phyloP scores from a whole-genome alignment of 129 eudicot species.

The carrot (Daucus carota) region DNA sequence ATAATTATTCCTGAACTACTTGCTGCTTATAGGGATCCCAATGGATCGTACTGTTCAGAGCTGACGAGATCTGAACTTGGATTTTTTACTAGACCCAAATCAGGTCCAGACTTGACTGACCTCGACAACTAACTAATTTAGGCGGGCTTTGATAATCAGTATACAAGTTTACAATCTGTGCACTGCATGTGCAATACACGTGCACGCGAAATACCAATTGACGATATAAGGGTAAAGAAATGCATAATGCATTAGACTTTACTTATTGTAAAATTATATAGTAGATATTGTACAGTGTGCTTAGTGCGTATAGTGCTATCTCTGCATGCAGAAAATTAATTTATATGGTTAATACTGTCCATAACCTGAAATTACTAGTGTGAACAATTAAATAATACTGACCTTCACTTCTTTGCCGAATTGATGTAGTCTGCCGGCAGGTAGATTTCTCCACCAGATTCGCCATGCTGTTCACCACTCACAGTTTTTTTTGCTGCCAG shows the following conservation, averaged over 20 bases:
- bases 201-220: background rate
- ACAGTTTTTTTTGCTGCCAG: constrained; percentile 88
- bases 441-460: constrained; percentile 93
- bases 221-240: background rate
- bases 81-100: background rate
- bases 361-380: background rate
- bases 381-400: constrained; percentile 9
- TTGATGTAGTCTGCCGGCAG: constrained; percentile 72
- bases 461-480: constrained; percentile 98
- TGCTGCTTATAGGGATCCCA: background rate
- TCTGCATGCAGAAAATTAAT: background rate
- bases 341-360: background rate
- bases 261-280: background rate
- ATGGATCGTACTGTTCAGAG: background rate
- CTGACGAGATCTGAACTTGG: background rate
- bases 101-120: background rate
- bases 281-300: too few species aligned
- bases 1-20: background rate
- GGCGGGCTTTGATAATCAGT: too few species aligned
- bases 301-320: background rate
- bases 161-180: background rate
- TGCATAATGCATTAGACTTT: background rate
- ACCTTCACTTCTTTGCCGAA: constrained; percentile 55
- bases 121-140: too few species aligned
- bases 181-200: background rate